Base-by-base conservation (phyloP, 2,329 filamentous ascomycete species). In the Fusarium foetens region DNA sequence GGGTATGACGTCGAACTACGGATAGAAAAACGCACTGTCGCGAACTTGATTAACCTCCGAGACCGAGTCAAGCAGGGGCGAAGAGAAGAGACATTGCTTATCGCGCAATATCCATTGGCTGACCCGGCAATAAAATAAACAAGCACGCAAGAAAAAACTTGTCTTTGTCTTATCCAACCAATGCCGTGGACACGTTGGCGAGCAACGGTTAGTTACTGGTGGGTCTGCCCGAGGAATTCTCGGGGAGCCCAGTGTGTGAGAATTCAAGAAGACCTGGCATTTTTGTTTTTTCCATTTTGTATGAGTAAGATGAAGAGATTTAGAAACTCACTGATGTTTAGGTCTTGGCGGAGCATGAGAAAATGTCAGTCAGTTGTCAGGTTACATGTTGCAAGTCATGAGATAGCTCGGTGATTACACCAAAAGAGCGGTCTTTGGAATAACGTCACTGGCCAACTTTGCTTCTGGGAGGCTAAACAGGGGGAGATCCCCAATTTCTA, bases 161-260 rank as follows among this genome's bases (percentile, higher is more conserved):
- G 58, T 38, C 62, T 35, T 66, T 64, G 52, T 57, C 57, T 60
- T 63, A 64, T 59, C 38, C 58, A 67, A 36, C 75, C 73, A 76
- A 75, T 75, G 53, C 62, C 64, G 58, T 66, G 58, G 36, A 68
- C 75, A 77, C 75, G 75, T 77, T 76, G 62, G 61, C 68, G 65
- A 70, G 60, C 38, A 60, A 53, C 61, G 69, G 65, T 68, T 75
- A 75, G 71, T 72, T 71, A 73, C 59, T 73, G 73, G 75, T 75
- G 75, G 75, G 69, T 64, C 72, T 49, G 58, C 35, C 68, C 71
- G 75, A 77, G 72, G 75, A 74, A 76, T 68, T 73, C 58, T 70
- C 70, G 70, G 70, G 38, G 49, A 72, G 46, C 35, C 43, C 61
- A 58, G 63, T 55, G 38, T 33, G 36, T 35, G 58, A 68, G 62